Evolutionary conservation across 75 land plant species (phyloP), one percentile per base, ranked within the genome.

Genomic region (Pinus tabuliformis): DNA sequence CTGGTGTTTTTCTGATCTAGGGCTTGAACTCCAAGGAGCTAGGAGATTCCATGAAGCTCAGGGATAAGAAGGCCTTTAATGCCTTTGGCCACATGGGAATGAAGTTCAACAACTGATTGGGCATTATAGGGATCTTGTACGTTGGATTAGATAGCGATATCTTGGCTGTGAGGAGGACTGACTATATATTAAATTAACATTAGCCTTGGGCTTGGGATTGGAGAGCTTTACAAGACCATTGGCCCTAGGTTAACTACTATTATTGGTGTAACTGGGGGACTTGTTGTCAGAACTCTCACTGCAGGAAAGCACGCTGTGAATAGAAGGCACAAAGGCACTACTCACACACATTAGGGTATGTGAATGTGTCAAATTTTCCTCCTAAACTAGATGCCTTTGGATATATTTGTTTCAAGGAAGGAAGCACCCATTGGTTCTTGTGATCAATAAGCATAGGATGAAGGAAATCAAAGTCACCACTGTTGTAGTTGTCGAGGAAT

Each of bases 181-280:
- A 89, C 63, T 95, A 95, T 80, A 21, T 83, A 42, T 56, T 89
- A 30, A 95, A 91, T 28, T 28, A 90, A 81, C 61, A 83, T 93
- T 8, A 39, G 77, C 13, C 91, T 95, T 1, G 98, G 98, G 68
- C 81, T 95, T 56, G 93, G 93, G 12, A 95, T 93, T 3, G 95
- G 96, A 3, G 90, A 86, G 3, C 74, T 93, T 28, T 95, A 79
- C 63, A 84, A 79, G 86, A 93, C 93, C 5, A 91, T 89, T 4
- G 98, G 95, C 5, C 83, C 88, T 0, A 70, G 98, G 54, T 87
- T 91, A 0, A 95, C 98, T 0, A 95, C 91, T 17, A 81, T 95
- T 20, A 93, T 95, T 2, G 98, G 95, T 5, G 98, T 95, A 5
- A 82, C 90, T 9, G 98, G 97, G 16, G 95, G 95, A 3, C 74